Evolutionary conservation across 1,139 yeast genomes (phyloP).

Genomic region (Kluyveromyces sp.): DNA sequence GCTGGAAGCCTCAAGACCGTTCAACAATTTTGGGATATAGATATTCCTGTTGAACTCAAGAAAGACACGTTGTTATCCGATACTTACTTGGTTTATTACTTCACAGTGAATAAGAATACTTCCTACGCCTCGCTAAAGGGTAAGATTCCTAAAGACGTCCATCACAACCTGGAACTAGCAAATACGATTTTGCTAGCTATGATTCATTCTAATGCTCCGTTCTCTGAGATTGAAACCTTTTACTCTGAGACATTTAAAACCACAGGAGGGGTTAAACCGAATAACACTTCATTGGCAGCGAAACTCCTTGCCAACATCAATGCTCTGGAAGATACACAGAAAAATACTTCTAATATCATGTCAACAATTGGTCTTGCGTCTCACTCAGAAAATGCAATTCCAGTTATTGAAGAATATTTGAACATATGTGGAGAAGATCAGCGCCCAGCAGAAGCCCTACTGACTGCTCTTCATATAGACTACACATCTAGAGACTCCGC

Average conservation of each 20-base stretch:
- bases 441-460: slow-evolving; percentile 17
- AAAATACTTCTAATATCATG: slow-evolving; percentile 16
- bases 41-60: slow-evolving; percentile 20
- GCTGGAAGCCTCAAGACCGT: slow-evolving; percentile 17
- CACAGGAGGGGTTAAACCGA: slow-evolving; percentile 14
- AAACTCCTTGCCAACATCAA: slow-evolving; percentile 22
- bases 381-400: slow-evolving; percentile 13
- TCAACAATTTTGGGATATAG: slow-evolving; percentile 22
- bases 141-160: slow-evolving; percentile 15
- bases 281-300: slow-evolving; percentile 18
- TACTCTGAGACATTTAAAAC: slow-evolving; percentile 13
- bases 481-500: background rate
- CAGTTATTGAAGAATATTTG: slow-evolving; percentile 19
- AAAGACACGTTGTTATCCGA: slow-evolving; percentile 17
- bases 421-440: slow-evolving; percentile 17
- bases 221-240: slow-evolving; percentile 14
- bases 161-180: slow-evolving; percentile 17
- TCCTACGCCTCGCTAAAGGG: slow-evolving; percentile 12
- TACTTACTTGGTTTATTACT: slow-evolving; percentile 16
- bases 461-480: slow-evolving; percentile 15
- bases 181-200: slow-evolving; percentile 19
- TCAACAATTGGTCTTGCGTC: slow-evolving; percentile 16
- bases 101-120: slow-evolving; percentile 12
- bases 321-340: slow-evolving; percentile 10
- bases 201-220: slow-evolving; percentile 11